A percentile compares a stretch with the other conserved stretches of the same genome.
Conservation (phyloP, 176 grass and related monocot genomes). For the Lolium multiflorum region DNA sequence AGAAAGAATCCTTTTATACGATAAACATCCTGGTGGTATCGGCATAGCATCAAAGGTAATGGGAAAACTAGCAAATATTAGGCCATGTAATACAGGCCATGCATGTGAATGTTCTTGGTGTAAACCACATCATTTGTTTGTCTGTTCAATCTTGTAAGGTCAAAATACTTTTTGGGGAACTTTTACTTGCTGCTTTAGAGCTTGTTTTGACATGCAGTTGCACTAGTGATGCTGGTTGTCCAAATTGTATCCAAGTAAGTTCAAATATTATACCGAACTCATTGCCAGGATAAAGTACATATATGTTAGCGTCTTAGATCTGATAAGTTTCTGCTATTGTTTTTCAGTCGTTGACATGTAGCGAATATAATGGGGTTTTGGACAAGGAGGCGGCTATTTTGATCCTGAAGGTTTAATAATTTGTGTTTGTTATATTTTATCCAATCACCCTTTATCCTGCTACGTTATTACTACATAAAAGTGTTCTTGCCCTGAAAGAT, state of each 20-base stretch:
- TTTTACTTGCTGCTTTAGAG: slow-evolving; percentile 70
- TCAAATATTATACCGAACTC: neutral
- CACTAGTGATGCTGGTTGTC: slow-evolving; percentile 60
- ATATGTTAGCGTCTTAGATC: neutral
- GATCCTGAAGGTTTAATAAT: slow-evolving; percentile 64
- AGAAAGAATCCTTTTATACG: slow-evolving; percentile 83
- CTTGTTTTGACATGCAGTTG: slow-evolving; percentile 74
- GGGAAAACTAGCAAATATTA: neutral
- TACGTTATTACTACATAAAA: neutral
- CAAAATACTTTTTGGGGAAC: slow-evolving; percentile 67
- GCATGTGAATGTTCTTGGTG: neutral
- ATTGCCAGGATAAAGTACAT: neutral
- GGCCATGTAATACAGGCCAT: neutral
- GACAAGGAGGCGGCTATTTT: slow-evolving; percentile 76
- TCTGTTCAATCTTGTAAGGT: slow-evolving; percentile 59
- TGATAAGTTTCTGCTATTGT: neutral
- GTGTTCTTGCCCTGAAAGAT: neutral
- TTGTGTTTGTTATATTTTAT: neutral
- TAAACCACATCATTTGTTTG: neutral
- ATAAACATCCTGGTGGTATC: slow-evolving; percentile 84
- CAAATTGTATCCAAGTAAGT: slow-evolving; percentile 78
- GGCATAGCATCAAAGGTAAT: slow-evolving; percentile 74
- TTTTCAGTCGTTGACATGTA: slow-evolving; percentile 69
- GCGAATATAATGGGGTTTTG: slow-evolving; percentile 89
- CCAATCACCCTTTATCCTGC: neutral